Percentiles rank a stretch among this genome's conserved stretches.
phyloP scores from a whole-genome alignment of 2,329 filamentous ascomycete genomes.

The Aurifilum marmelostoma region DNA sequence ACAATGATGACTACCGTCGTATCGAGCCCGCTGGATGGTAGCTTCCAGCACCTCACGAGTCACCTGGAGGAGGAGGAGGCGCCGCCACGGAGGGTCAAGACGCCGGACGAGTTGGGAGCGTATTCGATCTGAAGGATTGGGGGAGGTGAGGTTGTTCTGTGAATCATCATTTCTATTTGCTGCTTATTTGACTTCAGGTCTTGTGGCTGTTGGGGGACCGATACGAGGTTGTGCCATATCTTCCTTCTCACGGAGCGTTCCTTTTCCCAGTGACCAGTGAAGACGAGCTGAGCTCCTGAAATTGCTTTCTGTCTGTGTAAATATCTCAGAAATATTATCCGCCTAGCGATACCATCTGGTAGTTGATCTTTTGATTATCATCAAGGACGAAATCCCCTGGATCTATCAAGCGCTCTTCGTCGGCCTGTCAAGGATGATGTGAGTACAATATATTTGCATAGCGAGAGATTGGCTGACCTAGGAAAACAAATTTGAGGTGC shows the following conservation, averaged over 20 bases:
- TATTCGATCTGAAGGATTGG: slow-evolving; percentile 7
- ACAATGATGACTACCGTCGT: neutral
- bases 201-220: neutral
- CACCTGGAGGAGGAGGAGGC: neutral
- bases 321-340: neutral
- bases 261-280: neutral
- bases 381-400: no score
- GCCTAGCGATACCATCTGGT: neutral
- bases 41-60: slow-evolving; percentile 10
- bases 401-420: neutral
- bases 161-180: neutral
- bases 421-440: no score
- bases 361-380: no score
- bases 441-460: no score
- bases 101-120: neutral
- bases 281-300: neutral
- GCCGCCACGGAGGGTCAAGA: neutral
- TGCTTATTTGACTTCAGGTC: neutral
- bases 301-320: neutral
- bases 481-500: neutral
- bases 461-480: neutral
- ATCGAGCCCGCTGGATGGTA: slow-evolving; percentile 3
- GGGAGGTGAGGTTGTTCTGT: no score
- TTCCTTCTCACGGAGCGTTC: neutral
- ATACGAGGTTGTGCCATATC: neutral